These are phyloP conservation scores for Penicillium verhagenii DNA, from an alignment of 495 filamentous ascomycete species.

Conservation along the genomic window DNA sequence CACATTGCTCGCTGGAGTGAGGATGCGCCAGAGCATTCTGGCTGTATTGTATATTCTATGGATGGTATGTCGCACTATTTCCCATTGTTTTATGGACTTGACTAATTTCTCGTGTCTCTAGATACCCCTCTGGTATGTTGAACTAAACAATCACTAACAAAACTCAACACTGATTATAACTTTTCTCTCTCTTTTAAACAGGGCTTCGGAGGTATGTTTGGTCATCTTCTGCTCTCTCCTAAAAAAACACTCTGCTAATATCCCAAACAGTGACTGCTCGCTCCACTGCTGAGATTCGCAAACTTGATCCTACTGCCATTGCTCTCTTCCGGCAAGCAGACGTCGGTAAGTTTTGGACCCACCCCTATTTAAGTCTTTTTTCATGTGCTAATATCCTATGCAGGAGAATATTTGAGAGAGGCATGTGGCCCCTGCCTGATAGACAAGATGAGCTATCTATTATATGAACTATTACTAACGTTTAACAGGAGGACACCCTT, in stretches of 20 bases:
- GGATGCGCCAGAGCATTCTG: slow-evolving; percentile 2
- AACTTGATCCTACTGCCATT: slow-evolving; percentile 86
- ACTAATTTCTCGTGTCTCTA: neutral
- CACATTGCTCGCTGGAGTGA: slow-evolving; percentile 78
- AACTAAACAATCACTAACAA: neutral
- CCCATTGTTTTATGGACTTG: neutral
- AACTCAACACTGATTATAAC: neutral
- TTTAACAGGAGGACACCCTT: slow-evolving; percentile 45
- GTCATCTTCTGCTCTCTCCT: neutral
- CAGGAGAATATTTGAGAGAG: slow-evolving; percentile 85
- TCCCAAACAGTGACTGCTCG: slow-evolving; percentile 67
- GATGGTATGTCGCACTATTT: neutral
- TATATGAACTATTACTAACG: slow-evolving; percentile 12
- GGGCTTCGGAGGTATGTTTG: neutral
- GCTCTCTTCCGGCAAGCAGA: slow-evolving; percentile 57
- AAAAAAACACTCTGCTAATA: neutral
- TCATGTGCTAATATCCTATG: neutral
- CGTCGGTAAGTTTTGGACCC: neutral
- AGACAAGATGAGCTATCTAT: neutral
- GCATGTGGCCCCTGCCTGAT: slow-evolving; percentile 23
- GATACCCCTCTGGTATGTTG: slow-evolving; percentile 4
- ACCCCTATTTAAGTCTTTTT: neutral
- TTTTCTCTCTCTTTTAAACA: neutral
- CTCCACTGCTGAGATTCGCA: slow-evolving; percentile 74
- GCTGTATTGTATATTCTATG: slow-evolving; percentile 14